Evolutionary conservation across 2,329 filamentous ascomycete species (phyloP), one percentile per base, ranked within the genome.

Genomic region (Parastagonospora avenae): DNA sequence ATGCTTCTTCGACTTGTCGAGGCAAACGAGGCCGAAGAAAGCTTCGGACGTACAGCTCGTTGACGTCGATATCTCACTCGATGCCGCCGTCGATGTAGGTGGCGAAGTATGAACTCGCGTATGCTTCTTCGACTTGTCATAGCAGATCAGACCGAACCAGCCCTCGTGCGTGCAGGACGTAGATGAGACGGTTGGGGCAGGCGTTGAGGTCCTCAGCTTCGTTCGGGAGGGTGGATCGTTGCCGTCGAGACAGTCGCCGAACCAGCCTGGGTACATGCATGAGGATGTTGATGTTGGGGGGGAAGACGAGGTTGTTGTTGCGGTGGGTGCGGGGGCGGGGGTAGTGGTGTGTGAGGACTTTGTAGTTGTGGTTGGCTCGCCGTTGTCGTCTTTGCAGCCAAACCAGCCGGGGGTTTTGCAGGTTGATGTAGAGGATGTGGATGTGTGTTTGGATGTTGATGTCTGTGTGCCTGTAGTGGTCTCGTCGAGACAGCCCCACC

Each of bases 401-500:
- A 88, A 88, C 82, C 85, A 88, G 2, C 85, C 85, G 2, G 84
- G 84, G 2, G 73, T 76, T 46, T 76, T n/a, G 78, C 82, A 50
- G 68, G 75, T 80, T 0, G 66, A 69, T 2, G 66, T 70, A 1
- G 67, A 66, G 3, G 67, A 65, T 0, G 67, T 69, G 2, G 70
- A 70, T 0, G 79, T 78, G 0, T 81, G 78, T 8, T 77, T 78
- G 2, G 78, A 5, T 24, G 19, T 67, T 1, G 70, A 70, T 30
- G 74, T 79, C 0, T 79, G 79, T 0, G 80, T 78, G 2, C 77
- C 74, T 1, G 75, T 80, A 0, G 85, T 87, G 2, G 81, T 81
- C 71, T 87, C 82, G 59, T 91, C 88, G 33, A 90, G 76, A 68
- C 86, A 92, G 12, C 90, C 91, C 88, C 88, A 96, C 92, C 92